Conservation (phyloP, 1,284 basidiomycete species). For the Melampsora americana region DNA sequence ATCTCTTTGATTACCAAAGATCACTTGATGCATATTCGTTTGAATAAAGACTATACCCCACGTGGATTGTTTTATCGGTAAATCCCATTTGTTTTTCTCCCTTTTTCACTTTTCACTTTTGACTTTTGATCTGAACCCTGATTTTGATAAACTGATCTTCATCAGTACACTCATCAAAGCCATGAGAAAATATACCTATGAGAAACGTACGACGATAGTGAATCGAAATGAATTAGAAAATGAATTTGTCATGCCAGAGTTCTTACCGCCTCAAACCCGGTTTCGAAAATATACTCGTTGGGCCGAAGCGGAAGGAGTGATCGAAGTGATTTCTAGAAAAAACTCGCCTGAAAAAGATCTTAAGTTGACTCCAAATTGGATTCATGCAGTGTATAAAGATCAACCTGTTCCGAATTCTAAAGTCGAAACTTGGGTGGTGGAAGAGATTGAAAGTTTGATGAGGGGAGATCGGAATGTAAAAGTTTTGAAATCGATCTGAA, state of each 20-base stretch:
- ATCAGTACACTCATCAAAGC: background rate
- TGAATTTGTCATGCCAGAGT: background rate
- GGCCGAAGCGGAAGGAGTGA: conserved; percentile 1
- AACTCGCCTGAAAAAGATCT: background rate
- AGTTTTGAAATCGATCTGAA: no score
- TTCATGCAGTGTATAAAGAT: background rate
- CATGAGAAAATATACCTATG: background rate
- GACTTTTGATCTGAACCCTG: background rate
- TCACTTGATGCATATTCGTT: background rate
- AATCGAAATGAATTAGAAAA: background rate
- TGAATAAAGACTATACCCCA: background rate
- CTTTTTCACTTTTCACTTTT: background rate
- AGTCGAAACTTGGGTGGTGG: background rate
- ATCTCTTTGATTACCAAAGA: background rate
- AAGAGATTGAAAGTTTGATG: background rate
- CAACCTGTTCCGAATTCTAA: background rate
- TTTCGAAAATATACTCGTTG: conserved; percentile 5
- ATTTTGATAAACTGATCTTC: background rate
- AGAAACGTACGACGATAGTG: background rate
- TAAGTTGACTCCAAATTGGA: background rate
- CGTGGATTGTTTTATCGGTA: conserved; percentile 5
- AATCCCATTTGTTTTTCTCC: background rate
- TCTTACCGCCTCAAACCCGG: background rate
- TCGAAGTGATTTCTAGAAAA: background rate
- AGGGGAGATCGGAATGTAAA: no score